Conservation (phyloP, 306 rosid genomes). For the Calophaca sinica region DNA sequence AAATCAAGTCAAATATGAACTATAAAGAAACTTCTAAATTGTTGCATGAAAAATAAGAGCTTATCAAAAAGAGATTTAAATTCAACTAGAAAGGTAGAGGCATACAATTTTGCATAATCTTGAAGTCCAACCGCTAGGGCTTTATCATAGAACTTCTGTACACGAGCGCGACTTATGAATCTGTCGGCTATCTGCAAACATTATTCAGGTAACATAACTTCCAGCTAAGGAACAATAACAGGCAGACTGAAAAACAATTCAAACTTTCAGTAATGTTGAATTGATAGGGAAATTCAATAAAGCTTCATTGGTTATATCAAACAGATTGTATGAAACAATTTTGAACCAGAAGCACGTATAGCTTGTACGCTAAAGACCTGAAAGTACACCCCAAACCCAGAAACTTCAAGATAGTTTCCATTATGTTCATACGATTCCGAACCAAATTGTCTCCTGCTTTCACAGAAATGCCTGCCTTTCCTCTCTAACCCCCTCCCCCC, state of each 20-base stretch:
- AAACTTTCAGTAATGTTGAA: slow-evolving; percentile 27
- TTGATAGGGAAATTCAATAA: slow-evolving; percentile 27
- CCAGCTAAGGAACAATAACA: slow-evolving; percentile 34
- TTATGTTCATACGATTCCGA: slow-evolving; percentile 12
- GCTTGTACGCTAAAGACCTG: slow-evolving; percentile 26
- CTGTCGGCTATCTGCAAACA: slow-evolving; percentile 82
- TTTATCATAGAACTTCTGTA: slow-evolving; percentile 82
- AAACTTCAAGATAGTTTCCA: slow-evolving; percentile 31
- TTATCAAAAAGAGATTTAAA: slow-evolving; percentile 14
- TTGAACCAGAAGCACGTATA: slow-evolving; percentile 33
- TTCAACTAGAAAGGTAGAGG: slow-evolving; percentile 44
- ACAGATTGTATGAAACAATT: slow-evolving; percentile 18
- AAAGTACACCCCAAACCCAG: slow-evolving; percentile 14
- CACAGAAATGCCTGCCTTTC: neutral
- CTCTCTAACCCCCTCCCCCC: neutral
- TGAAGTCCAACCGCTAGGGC: slow-evolving; percentile 88
- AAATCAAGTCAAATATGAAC: slow-evolving; percentile 43
- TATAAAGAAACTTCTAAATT: slow-evolving; percentile 4
- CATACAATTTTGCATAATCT: slow-evolving; percentile 89
- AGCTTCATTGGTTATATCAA: slow-evolving; percentile 21
- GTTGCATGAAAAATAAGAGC: slow-evolving; percentile 23
- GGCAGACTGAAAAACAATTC: slow-evolving; percentile 27
- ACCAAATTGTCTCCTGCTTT: neutral
- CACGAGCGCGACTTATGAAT: slow-evolving; percentile 81
- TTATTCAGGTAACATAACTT: slow-evolving; percentile 38